Evolutionary conservation across 768 basidiomycete genomes (phyloP).

Genomic region (Suillus clintonianus): DNA sequence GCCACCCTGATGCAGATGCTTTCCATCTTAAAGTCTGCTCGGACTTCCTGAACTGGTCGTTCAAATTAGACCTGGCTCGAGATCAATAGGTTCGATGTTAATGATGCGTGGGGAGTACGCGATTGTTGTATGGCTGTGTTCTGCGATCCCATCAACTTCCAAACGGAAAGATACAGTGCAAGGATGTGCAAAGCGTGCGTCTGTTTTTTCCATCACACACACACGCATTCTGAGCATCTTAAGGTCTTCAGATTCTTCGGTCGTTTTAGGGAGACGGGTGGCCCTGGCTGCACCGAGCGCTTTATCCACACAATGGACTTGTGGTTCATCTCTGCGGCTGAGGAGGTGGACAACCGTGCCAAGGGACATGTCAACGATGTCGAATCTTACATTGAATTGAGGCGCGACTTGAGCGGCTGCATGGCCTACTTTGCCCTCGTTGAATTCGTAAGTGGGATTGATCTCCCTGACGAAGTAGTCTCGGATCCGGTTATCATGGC

Average conservation of each 20-base stretch:
- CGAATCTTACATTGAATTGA: slow-evolving; percentile 53
- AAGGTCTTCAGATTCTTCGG: slow-evolving; percentile 34
- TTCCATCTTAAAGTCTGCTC: slow-evolving; percentile 64
- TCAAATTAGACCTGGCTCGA: slow-evolving; percentile 34
- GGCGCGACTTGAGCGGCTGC: slow-evolving; percentile 56
- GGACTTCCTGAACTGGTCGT: slow-evolving; percentile 61
- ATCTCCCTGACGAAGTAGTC: slow-evolving; percentile 55
- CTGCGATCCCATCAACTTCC: slow-evolving; percentile 27
- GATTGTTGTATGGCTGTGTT: slow-evolving; percentile 30
- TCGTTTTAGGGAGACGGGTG: slow-evolving; percentile 38
- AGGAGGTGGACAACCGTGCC: slow-evolving; percentile 45
- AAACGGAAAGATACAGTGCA: slow-evolving; percentile 23
- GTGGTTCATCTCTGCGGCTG: slow-evolving; percentile 44
- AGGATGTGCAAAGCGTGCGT: slow-evolving; percentile 37
- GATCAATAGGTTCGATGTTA: slow-evolving; percentile 21
- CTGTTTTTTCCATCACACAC: neutral
- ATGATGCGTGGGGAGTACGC: slow-evolving; percentile 30
- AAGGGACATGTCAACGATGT: slow-evolving; percentile 40
- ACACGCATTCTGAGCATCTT: neutral
- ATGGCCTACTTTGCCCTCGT: slow-evolving; percentile 52
- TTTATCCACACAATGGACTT: slow-evolving; percentile 42
- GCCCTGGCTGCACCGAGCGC: slow-evolving; percentile 40
- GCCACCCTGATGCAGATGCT: slow-evolving; percentile 57
- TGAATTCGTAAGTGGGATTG: slow-evolving; percentile 53
- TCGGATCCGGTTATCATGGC: slow-evolving; percentile 49